Base-by-base conservation (phyloP, 2,329 filamentous ascomycete genomes). In the Botryotinia calthae region DNA sequence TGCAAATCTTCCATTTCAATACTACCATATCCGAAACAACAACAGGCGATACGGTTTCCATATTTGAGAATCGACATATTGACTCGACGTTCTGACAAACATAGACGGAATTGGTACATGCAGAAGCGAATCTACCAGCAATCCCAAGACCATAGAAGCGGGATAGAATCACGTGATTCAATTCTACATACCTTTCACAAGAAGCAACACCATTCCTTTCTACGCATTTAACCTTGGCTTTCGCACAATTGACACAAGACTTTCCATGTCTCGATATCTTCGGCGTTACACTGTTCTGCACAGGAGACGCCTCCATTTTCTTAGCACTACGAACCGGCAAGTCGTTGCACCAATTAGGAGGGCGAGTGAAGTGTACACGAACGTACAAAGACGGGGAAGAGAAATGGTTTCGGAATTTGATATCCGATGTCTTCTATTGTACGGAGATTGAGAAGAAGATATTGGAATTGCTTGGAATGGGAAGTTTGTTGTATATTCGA, bases 181-280 rank as follows among this genome's bases (percentile, higher is more conserved):
- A 8, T 22, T 14, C n/a, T 20, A 37, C 56, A 48, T 68, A 72
- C 70, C 70, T 72, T 68, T 72, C 70, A 28, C 70, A 72, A 58
- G 48, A 63, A 25, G 40, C 40, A n/a, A 44, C 28, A 18, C 28
- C 54, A 34, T 46, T 46, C 25, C 25, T 54, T 34, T 44, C 48
- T 22, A 58, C 54, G 18, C 70, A 72, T 54, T 72, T 72, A 3
- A 72, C 70, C 25, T 72, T 72, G 9, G 70, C 70, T 34, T 8
- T 56, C 8, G 70, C 70, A 72, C 70, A 72, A 28, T 68, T 58
- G 28, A 46, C 64, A 40, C 63, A 72, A 28, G 70, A 51, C 9
- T 71, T 71, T 10, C 69, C 69, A n/a, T 71, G 69, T 20, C 46
- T 46, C 1, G 59, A 71, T 12, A 54, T 28, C 18, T 71, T 71